Evolutionary conservation across 495 filamentous ascomycete genomes (phyloP), one percentile per base, ranked within the genome.

Genomic region (Physcia stellaris): DNA sequence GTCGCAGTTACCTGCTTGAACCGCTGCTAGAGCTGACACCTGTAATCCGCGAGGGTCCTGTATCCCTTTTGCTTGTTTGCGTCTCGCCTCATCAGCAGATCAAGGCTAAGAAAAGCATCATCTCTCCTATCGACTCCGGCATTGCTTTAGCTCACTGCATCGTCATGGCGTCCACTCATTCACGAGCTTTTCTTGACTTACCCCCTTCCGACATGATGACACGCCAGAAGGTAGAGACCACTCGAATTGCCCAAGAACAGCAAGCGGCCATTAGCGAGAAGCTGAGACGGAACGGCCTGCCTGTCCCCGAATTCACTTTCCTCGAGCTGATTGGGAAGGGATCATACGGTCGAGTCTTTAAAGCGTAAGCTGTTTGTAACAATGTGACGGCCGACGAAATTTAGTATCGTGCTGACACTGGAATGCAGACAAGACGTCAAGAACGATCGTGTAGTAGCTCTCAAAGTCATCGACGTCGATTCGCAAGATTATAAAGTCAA

Each of bases 401-500:
- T 28, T 28, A 13, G 26, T 28, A 28, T 28, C 9, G 26, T 28
- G 26, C 26, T 28, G 7, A 13, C 13, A 13, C 13, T 28, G 22
- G 6, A 10, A 21, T 45, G 20, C 19, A 52, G 41, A 22, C 46
- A 35, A 29, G 37, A 48, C 20, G 21, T 35, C 22, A 24, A 21
- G 55, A 21, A 75, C 51, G 43, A 78, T 63, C 57, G 68, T 15
- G 53, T 88, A 16, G 85, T 95, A 3, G 92, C 92, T 4, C 77
- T 98, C 54, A 98, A 98, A 54, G 87, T 95, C 41, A 77, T 95
- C 51, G 85, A 95, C 51, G 79, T 94, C n/a, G 90, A 98, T 52
- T 77, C 80, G 34, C 65, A 77, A 35, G 90, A 96, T 58, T 79
- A 75, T 50, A 63, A 66, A 37, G 62, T 65, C 12, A 68, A 79